Evolutionary conservation across 1,284 basidiomycete species (phyloP).

Genomic region (Peniophora sp.): DNA sequence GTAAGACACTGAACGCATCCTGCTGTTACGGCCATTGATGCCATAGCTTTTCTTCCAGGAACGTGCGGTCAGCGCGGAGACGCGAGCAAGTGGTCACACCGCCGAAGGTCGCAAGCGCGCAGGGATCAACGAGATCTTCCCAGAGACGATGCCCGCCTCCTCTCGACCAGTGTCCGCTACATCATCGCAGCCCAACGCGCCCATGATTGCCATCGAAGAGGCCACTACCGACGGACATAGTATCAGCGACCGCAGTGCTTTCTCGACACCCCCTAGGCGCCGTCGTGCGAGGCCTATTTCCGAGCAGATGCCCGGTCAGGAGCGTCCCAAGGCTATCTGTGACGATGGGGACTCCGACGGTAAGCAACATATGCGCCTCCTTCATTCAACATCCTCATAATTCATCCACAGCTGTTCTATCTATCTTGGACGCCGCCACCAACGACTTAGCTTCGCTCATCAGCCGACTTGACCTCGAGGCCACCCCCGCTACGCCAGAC

Average conservation of each 20-base stretch:
- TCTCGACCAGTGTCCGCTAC: conserved; percentile 3
- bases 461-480: conserved; percentile 64
- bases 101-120: conserved; percentile 21
- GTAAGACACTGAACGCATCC: too few relatives aligned
- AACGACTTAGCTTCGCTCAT: conserved; percentile 71
- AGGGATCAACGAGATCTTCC: conserved; percentile 25
- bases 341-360: conserved; percentile 39
- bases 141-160: conserved; percentile 14
- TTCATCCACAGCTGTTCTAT: conserved; percentile 46
- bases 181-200: conserved; percentile 10
- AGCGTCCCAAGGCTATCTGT: conserved; percentile 41
- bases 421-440: conserved; percentile 65
- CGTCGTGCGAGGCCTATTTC: conserved; percentile 50
- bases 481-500: conserved; percentile 52
- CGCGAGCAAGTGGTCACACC: conserved; percentile 16
- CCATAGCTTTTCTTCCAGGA: conserved; percentile 9
- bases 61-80: conserved; percentile 12
- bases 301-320: conserved; percentile 49
- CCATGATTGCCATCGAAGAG: conserved; percentile 41
- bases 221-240: conserved; percentile 44
- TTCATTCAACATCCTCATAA: conserved; percentile 5
- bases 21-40: too few relatives aligned
- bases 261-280: conserved; percentile 44
- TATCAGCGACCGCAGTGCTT: conserved; percentile 16
- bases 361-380: conserved; percentile 20